Conservation (phyloP, 75 land plant genomes). For the Pinus albicaulis region DNA sequence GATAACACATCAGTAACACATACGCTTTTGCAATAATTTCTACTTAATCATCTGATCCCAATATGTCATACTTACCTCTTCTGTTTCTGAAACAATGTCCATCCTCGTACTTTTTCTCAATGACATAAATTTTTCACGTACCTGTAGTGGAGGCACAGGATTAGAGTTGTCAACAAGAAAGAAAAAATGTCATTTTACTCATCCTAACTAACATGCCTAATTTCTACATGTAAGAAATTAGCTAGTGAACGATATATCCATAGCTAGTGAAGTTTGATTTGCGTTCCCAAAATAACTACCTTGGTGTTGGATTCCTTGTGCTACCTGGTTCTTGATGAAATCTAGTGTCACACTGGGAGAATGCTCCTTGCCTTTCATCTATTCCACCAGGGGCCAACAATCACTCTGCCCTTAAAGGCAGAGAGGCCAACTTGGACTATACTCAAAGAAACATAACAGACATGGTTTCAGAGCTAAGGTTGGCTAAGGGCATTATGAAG, state of each 20-base stretch:
- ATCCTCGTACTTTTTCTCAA: constrained; percentile 73
- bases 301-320: too few relatives aligned
- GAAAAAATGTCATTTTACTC: neutral
- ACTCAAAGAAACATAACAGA: neutral
- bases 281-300: too few relatives aligned
- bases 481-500: too few relatives aligned
- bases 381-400: too few relatives aligned
- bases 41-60: neutral
- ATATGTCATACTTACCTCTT: constrained; percentile 65
- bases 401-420: too few relatives aligned
- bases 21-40: neutral
- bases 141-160: constrained; percentile 24
- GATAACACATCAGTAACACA: neutral
- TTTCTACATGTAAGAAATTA: too few relatives aligned
- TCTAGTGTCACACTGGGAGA: too few relatives aligned
- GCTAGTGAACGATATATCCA: too few relatives aligned
- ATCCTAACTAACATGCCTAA: neutral
- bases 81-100: constrained; percentile 76
- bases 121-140: constrained; percentile 85
- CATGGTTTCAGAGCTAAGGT: too few relatives aligned
- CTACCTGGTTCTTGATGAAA: too few relatives aligned
- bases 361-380: too few relatives aligned
- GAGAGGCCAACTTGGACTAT: neutral
- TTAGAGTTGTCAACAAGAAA: neutral
- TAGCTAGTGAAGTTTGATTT: too few relatives aligned